Conservation (phyloP, 1,284 basidiomycete species). For the Ustilago tritici region DNA sequence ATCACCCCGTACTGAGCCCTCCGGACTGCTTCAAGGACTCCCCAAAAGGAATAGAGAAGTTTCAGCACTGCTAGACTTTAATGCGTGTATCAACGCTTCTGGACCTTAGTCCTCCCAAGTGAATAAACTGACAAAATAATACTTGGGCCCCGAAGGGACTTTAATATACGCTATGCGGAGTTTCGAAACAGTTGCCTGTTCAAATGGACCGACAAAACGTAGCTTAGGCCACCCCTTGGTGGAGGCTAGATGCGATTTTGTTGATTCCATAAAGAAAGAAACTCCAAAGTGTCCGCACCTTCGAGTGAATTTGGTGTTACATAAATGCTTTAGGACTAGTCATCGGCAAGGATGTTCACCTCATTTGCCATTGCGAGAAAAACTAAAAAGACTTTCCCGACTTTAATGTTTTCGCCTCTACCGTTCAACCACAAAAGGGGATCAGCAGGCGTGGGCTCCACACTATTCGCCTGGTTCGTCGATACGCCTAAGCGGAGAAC, state of each 20-base stretch:
- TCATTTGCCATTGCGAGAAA: slow-evolving; percentile 5
- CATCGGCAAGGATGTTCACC: too few species aligned
- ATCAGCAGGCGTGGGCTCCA: background rate
- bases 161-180: too few species aligned
- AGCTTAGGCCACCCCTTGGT: slow-evolving; percentile 9
- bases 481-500: background rate
- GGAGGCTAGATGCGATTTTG: slow-evolving; percentile 8
- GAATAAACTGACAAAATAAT: too few species aligned
- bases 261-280: background rate
- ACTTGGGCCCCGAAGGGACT: background rate
- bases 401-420: slow-evolving; percentile 1
- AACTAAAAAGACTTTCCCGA: background rate
- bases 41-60: too few species aligned
- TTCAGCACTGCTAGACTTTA: too few species aligned
- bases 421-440: background rate
- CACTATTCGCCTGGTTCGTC: background rate
- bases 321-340: too few species aligned
- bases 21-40: too few species aligned
- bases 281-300: too few species aligned
- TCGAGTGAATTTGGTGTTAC: background rate
- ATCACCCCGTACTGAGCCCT: too few species aligned
- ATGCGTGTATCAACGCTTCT: too few species aligned
- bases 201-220: slow-evolving; percentile 2
- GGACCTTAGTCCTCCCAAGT: too few species aligned
- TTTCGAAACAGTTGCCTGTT: background rate